These are phyloP conservation scores for sorghum (Sorghum bicolor) DNA, from an alignment of 176 grass and related monocot species.

Conservation along the genomic window DNA sequence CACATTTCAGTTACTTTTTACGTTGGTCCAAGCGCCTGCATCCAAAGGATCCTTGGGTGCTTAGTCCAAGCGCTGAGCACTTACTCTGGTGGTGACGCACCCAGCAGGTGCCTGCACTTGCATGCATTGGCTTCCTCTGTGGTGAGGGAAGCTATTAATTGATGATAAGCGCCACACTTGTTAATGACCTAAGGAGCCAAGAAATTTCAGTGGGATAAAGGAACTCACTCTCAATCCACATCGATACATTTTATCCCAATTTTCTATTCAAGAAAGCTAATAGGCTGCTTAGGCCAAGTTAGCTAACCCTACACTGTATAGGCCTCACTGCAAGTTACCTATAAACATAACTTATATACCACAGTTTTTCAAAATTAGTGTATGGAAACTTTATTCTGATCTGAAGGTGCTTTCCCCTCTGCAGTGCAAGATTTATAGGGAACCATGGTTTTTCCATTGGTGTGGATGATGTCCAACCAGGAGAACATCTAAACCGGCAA, in stretches of 20 bases:
- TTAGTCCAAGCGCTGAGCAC: not conserved
- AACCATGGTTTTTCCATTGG: conserved; percentile 99
- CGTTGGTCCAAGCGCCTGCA: not conserved
- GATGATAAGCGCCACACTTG: not conserved
- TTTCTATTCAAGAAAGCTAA: not conserved
- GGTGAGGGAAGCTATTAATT: not conserved
- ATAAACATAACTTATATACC: not conserved
- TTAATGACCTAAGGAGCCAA: not conserved
- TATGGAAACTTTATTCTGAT: conserved; percentile 27
- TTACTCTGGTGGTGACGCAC: not conserved
- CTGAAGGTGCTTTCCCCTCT: conserved; percentile 10
- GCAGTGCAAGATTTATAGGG: conserved; percentile 96
- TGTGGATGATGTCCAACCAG: conserved; percentile 89
- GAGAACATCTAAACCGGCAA: conserved; percentile 59
- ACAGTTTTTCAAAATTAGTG: not conserved
- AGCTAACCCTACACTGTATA: not conserved
- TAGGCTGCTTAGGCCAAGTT: not conserved
- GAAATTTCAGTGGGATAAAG: not conserved
- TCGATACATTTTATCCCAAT: not conserved
- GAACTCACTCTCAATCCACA: not conserved
- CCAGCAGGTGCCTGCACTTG: not conserved
- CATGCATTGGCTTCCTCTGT: not conserved
- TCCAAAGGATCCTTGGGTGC: not conserved
- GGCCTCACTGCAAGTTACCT: not conserved
- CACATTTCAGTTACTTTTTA: not conserved